Conservation (phyloP, 2,329 filamentous ascomycete species). For the Ophidiomyces ophidiicola region DNA sequence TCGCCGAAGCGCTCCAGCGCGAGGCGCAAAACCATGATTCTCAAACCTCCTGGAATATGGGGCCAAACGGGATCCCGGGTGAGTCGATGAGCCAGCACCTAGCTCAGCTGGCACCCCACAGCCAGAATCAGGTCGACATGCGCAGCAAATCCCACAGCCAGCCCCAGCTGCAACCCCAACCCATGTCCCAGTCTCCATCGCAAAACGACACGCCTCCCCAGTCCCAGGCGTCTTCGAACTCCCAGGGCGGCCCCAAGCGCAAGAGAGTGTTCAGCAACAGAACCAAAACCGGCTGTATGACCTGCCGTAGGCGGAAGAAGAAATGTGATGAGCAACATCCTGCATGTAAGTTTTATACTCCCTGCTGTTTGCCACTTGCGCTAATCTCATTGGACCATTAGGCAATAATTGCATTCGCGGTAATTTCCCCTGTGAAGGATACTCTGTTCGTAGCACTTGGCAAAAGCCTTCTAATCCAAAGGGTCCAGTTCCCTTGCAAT, state of each 20-base stretch:
- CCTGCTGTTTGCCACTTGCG: constrained; percentile 9
- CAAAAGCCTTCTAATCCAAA: constrained; percentile 62
- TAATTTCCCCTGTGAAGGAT: constrained; percentile 82
- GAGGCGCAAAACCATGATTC: constrained; percentile 35
- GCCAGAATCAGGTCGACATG: constrained; percentile 1
- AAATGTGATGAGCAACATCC: constrained; percentile 94
- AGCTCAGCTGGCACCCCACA: constrained; percentile 11
- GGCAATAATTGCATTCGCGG: constrained; percentile 84
- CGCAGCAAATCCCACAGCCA: constrained; percentile 9
- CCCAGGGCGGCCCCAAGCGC: constrained; percentile 29
- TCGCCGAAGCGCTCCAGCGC: constrained; percentile 42
- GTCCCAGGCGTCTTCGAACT: constrained; percentile 1
- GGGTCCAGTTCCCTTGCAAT: constrained; percentile 62
- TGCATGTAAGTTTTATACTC: constrained; percentile 53
- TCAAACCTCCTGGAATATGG: constrained; percentile 20
- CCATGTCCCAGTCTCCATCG: constrained; percentile 1
- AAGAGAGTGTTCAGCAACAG: constrained; percentile 69
- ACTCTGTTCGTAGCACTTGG: constrained; percentile 67
- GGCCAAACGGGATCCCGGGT: constrained; percentile 28
- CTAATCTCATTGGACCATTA: constrained; percentile 26
- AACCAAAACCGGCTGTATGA: constrained; percentile 91
- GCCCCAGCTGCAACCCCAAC: constrained; percentile 2
- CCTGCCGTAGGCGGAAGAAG: constrained; percentile 85
- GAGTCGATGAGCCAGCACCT: constrained; percentile 27
- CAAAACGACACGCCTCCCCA: constrained; percentile 8